Conservation (phyloP, 1,284 basidiomycete species). For the Rhodotorula sp. region DNA sequence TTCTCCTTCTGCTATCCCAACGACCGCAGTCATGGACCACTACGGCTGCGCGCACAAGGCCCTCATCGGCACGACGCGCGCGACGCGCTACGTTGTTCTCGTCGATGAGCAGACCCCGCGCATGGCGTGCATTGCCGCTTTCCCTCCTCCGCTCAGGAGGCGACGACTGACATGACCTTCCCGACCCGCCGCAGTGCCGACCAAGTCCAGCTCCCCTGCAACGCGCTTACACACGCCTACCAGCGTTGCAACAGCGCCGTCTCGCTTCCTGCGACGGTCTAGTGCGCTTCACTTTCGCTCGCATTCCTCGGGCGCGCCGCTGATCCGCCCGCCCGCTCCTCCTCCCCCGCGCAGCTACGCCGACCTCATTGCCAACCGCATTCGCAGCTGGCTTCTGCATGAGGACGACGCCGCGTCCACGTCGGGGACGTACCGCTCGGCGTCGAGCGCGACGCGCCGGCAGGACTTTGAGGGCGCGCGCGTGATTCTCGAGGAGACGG, state of each 20-base stretch:
- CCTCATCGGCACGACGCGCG: constrained; percentile 14
- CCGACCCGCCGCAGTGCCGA: neutral
- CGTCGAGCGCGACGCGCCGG: neutral
- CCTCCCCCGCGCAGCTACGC: constrained; percentile 6
- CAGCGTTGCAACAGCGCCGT: constrained; percentile 23
- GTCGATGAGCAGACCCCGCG: constrained; percentile 4
- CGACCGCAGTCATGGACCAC: constrained; percentile 2
- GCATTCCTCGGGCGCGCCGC: neutral
- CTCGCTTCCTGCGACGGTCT: constrained; percentile 11
- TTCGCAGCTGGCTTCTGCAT: constrained; percentile 11
- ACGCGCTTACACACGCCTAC: constrained; percentile 2
- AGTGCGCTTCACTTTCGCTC: neutral
- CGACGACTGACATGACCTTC: too few species aligned
- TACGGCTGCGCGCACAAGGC: constrained; percentile 4
- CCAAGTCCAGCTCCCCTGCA: constrained; percentile 1
- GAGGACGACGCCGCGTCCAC: neutral
- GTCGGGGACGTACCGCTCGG: neutral
- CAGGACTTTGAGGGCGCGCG: constrained; percentile 1
- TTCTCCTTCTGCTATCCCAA: neutral
- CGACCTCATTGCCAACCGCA: constrained; percentile 14
- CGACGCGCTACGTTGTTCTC: constrained; percentile 14
- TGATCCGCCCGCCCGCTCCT: neutral
- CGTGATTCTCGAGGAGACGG: neutral
- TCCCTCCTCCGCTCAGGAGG: neutral
- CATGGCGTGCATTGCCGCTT: neutral